Base-by-base conservation (phyloP, 139 green algal species). In the Micractinium conductrix region DNA sequence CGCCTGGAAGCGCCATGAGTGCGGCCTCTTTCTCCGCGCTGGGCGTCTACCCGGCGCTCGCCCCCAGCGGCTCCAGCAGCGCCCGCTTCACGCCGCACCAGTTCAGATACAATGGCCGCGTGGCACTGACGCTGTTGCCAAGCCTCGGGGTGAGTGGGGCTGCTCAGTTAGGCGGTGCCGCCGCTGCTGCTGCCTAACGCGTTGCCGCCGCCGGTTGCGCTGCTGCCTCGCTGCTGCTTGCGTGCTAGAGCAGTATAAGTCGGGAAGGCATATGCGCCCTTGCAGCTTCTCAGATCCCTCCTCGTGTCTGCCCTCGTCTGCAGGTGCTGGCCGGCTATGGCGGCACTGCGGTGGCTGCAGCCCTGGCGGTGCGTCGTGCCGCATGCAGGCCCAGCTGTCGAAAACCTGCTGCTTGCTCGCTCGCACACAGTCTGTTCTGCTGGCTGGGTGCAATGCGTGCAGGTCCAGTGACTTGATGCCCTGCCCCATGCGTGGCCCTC, bases 91-190 rank as follows among this genome's bases (percentile, higher is more conserved):
- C 80, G n/a, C 90, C 92, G 1, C 80, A 75, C 12, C 72, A 84
- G 19, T 97, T 97, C 81, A 73, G 79, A 9, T 94, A 97, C 88
- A 97, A 97, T 86, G 90, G 88, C 0, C 84, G 92, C 2, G 94
- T 98, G 21, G 93, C 91, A 4, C 6, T 87, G 12, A 94, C 92
- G 30, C 80, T 99, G 50, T 45, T 98, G 21, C 96, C 96, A 14
- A 91, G 87, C 79, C 78, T 99, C 40, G 50, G 90, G 1, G 65
- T 72, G 65, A 40, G 65, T 33, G 33, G 26, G 8, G 63, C 63
- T 67, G 58, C 24, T 35, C n/a, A n/a, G n/a, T n/a, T n/a, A n/a
- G 53, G 53, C 6, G 2, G 19, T 62, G 33, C 9, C 43, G 65
- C 65, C 65, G 35, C 65, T 33, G 35, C 65, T 72, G n/a, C 65